Conservation (phyloP, 805 yeast genomes). For the Suhomyces xylopsoci region DNA sequence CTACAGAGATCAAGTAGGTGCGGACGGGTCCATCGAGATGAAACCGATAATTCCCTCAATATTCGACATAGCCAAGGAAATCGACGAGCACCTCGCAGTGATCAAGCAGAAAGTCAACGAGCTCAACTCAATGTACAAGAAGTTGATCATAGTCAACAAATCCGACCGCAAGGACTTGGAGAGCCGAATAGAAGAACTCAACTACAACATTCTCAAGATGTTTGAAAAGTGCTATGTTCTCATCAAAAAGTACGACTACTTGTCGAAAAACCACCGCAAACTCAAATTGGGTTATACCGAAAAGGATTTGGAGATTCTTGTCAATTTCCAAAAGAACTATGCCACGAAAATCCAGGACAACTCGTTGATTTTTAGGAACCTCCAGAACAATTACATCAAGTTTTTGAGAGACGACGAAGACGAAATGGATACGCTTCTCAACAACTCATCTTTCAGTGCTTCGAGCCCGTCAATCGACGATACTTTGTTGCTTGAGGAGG, state of each 20-base stretch:
- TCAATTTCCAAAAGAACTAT: constrained; percentile 77
- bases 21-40: constrained; percentile 49
- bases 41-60: constrained; percentile 73
- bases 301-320: constrained; percentile 62
- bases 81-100: constrained; percentile 57
- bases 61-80: constrained; percentile 66
- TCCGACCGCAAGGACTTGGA: constrained; percentile 78
- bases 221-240: constrained; percentile 78
- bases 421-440: constrained; percentile 33
- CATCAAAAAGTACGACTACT: constrained; percentile 59
- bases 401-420: constrained; percentile 79
- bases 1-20: constrained; percentile 15
- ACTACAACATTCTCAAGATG: constrained; percentile 66
- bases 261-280: constrained; percentile 40
- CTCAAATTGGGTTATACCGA: constrained; percentile 35
- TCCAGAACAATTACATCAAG: constrained; percentile 87
- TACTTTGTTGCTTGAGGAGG: constrained; percentile 10
- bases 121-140: constrained; percentile 70
- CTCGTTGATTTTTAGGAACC: constrained; percentile 74
- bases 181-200: constrained; percentile 71
- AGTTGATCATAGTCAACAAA: constrained; percentile 82
- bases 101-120: constrained; percentile 55
- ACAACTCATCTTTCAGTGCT: constrained; percentile 1
- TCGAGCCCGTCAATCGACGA: constrained; percentile 4
- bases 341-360: constrained; percentile 81